Base-by-base conservation (phyloP, 129 eudicot species). In the Chrysanthemum makinoi region DNA sequence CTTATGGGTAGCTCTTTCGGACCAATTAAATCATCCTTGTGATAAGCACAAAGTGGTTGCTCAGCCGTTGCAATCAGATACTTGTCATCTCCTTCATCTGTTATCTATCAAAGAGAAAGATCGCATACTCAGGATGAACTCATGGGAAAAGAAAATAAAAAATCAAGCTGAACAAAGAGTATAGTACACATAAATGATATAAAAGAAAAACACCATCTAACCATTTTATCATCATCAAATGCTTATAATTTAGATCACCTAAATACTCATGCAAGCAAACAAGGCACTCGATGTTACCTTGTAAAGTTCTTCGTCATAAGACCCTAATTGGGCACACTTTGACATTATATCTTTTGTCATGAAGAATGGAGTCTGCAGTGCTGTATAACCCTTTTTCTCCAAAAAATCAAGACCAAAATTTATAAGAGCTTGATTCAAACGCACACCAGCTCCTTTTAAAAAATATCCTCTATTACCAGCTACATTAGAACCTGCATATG, bases 401-500 rank as follows among this genome's bases (percentile, higher is more conserved):
- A 94, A 77, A 73, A 94, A 89, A 67, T 78, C 83, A 62, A 89
- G 90, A 74, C 87, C 98, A 75, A 85, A 87, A 68, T 90, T 85
- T 62, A 89, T 89, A 63, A 94, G 83, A 26, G 98, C 98, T 82
- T 89, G 96, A 82, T 94, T 94, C 12, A 94, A 88, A 52, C 72
- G 80, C 43, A 94, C 96, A 56, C 98, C 98, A 69, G 57, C 98
- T 24, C 92, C 98, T 75, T 85, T 89, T 54, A 94, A 71, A 83
- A 87, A 94, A 77, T 70, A 94, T 53, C 98, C 96, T 86, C 98
- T 85, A 18, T 96, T 96, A 69, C 98, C 98, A 18, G 98, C 98
- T 24, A 89, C 90, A 82, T 85, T 82, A 57, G 98, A 86, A 58
- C 98, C 98, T 94, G 79, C 26, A 77, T 30, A 49, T 63, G 60